A percentile compares a stretch with the other conserved stretches of the same genome.
Evolutionary conservation across 345 rosid genomes (phyloP).

Genomic region (Adansonia digitata): DNA sequence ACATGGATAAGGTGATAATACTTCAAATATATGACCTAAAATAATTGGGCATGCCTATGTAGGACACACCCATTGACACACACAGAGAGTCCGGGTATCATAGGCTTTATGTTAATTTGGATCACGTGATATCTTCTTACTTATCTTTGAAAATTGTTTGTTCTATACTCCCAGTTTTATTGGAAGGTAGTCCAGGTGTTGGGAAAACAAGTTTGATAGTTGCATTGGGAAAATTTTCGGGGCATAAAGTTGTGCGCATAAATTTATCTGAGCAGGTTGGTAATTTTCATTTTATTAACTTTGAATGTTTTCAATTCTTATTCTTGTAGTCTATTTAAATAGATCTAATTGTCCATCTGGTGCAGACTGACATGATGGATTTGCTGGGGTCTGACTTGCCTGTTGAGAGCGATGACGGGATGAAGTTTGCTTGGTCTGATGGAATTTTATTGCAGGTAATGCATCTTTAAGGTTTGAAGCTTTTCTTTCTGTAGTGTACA

Average conservation of each 20-base stretch:
- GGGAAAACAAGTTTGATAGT: conserved; percentile 91
- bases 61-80: no score
- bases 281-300: conserved; percentile 12
- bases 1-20: neutral
- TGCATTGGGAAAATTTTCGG: conserved; percentile 89
- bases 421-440: conserved; percentile 97
- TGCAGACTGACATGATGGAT: conserved; percentile 98
- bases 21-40: no score
- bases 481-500: conserved; percentile 10
- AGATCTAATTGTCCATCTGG: conserved; percentile 24
- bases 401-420: conserved; percentile 74
- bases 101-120: conserved; percentile 6
- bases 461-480: neutral
- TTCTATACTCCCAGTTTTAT: conserved; percentile 45
- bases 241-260: conserved; percentile 91
- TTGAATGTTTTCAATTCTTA: conserved; percentile 2
- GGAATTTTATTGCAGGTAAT: conserved; percentile 88
- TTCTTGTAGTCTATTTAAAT: neutral
- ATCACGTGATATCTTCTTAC: neutral
- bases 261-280: conserved; percentile 95
- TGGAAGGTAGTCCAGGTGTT: conserved; percentile 99
- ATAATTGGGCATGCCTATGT: no score
- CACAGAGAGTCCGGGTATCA: neutral
- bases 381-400: conserved; percentile 95
- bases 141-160: conserved; percentile 3